phyloP scores from a whole-genome alignment of 176 grass and related monocot genomes.

The Carex littledalei region DNA sequence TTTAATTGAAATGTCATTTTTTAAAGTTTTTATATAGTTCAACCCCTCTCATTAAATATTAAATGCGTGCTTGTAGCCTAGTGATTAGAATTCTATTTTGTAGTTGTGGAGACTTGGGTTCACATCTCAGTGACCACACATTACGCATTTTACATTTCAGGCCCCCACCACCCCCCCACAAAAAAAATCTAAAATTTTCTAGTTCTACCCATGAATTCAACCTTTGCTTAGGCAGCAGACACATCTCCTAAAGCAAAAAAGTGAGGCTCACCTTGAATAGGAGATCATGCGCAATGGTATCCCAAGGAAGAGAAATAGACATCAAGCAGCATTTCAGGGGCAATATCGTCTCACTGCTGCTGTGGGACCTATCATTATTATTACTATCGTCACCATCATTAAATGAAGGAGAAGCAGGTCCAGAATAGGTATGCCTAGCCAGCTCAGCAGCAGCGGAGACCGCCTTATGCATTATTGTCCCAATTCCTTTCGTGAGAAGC shows the following conservation, averaged over 20 bases:
- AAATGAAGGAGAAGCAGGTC: constrained; percentile 37
- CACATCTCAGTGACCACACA: too few species aligned
- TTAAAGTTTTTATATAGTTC: too few species aligned
- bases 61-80: too few species aligned
- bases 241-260: neutral
- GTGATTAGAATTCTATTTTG: too few species aligned
- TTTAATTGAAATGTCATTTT: too few species aligned
- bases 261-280: constrained; percentile 57
- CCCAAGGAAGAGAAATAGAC: constrained; percentile 95
- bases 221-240: neutral
- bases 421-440: constrained; percentile 58
- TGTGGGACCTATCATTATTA: neutral
- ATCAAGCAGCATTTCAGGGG: constrained; percentile 91
- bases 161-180: too few species aligned
- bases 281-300: constrained; percentile 62
- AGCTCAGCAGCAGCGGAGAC: constrained; percentile 71
- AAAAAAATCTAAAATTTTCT: too few species aligned
- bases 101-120: too few species aligned
- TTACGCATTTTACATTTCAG: too few species aligned
- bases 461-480: constrained; percentile 57
- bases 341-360: constrained; percentile 38
- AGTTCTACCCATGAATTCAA: too few species aligned
- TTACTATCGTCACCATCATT: constrained; percentile 15
- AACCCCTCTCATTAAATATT: too few species aligned
- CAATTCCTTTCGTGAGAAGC: constrained; percentile 51